These are phyloP conservation scores for Wickerhamia fluorescens DNA, from an alignment of 805 yeast genomes.

Conservation along the genomic window DNA sequence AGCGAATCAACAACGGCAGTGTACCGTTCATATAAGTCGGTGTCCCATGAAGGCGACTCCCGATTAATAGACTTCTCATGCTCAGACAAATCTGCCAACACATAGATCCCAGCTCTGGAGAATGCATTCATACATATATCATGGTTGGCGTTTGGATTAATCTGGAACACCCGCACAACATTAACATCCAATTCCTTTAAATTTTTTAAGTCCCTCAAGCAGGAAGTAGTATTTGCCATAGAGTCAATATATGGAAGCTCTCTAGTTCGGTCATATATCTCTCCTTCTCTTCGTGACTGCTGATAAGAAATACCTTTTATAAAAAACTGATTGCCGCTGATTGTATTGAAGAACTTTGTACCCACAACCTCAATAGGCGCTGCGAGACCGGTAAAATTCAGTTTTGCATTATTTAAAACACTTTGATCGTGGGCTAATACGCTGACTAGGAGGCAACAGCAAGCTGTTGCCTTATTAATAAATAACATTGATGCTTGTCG, in stretches of 20 bases:
- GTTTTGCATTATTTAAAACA: background rate
- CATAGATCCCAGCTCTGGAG: conserved; percentile 29
- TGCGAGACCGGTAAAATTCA: background rate
- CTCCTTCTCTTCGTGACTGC: conserved; percentile 45
- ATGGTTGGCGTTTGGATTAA: conserved; percentile 67
- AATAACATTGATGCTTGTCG: too few relatives aligned
- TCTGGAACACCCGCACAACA: conserved; percentile 78
- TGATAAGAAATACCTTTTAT: conserved; percentile 88
- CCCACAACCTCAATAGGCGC: conserved; percentile 59
- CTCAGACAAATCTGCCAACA: conserved; percentile 29
- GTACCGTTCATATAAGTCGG: conserved; percentile 21
- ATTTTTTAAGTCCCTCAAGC: conserved; percentile 81
- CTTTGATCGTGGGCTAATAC: too few relatives aligned
- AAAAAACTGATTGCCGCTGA: conserved; percentile 75
- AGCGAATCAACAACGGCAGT: conserved; percentile 27
- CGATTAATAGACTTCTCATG: conserved; percentile 29
- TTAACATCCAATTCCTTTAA: conserved; percentile 63
- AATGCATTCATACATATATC: conserved; percentile 37
- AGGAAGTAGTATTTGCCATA: conserved; percentile 58
- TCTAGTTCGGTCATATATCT: conserved; percentile 11
- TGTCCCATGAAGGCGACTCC: conserved; percentile 28
- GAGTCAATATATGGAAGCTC: conserved; percentile 53
- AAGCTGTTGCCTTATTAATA: too few relatives aligned
- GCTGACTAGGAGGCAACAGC: too few relatives aligned
- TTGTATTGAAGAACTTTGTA: conserved; percentile 67